Percentiles rank a stretch among this genome's conserved stretches.
These are phyloP conservation scores for Cytospora paraplurivora DNA, from an alignment of 2,329 filamentous ascomycete species.

Conservation along the genomic window DNA sequence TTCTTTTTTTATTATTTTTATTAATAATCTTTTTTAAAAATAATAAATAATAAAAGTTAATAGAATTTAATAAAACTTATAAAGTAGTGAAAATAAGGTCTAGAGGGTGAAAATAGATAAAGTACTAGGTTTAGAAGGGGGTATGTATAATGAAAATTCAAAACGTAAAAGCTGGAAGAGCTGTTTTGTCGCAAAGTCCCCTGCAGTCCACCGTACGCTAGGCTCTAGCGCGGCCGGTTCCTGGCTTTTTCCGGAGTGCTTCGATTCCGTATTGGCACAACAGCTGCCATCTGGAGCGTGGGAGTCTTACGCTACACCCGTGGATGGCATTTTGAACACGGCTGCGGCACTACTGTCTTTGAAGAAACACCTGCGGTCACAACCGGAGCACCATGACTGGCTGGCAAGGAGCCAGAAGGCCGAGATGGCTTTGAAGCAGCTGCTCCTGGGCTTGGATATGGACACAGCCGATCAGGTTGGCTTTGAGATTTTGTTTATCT, in stretches of 20 bases:
- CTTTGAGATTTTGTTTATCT: not conserved
- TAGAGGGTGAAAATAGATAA: too few species aligned
- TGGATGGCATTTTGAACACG: conserved; percentile 7
- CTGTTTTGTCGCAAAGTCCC: too few species aligned
- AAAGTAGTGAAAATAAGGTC: too few species aligned
- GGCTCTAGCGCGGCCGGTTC: too few species aligned
- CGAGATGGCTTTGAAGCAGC: not conserved
- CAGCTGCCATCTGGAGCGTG: not conserved
- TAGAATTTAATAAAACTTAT: too few species aligned
- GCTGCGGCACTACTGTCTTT: conserved; percentile 5
- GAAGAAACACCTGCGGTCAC: not conserved
- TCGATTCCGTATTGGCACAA: not conserved
- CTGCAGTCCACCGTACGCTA: too few species aligned
- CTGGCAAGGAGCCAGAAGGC: not conserved
- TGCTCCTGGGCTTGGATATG: not conserved
- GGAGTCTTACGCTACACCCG: not conserved
- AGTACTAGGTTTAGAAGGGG: too few species aligned
- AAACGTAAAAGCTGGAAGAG: too few species aligned
- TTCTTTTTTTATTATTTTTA: too few species aligned
- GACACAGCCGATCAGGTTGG: conserved; percentile 1
- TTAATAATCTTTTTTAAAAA: too few species aligned
- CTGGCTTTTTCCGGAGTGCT: conserved; percentile 1
- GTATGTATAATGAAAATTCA: too few species aligned
- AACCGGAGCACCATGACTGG: not conserved
- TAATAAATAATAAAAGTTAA: too few species aligned